phyloP scores from a whole-genome alignment of 2,329 filamentous ascomycete genomes.

The Trichoderma sp. region DNA sequence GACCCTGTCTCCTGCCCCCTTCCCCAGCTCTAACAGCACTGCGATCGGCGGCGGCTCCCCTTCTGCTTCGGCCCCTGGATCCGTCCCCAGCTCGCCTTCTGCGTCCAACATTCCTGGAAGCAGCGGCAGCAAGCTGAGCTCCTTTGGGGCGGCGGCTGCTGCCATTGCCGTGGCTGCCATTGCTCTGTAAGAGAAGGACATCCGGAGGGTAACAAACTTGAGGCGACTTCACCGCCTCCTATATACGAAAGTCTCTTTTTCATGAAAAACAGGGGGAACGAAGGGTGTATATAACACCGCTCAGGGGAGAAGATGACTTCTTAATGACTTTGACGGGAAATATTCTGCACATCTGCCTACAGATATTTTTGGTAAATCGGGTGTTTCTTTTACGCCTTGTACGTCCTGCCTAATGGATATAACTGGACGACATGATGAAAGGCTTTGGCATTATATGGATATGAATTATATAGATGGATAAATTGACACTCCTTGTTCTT shows the following conservation, averaged over 20 bases:
- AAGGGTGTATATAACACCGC: background rate
- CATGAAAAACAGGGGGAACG: background rate
- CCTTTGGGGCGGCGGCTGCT: slow-evolving; percentile 38
- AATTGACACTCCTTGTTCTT: slow-evolving; percentile 15
- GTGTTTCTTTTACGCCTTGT: background rate
- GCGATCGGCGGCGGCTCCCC: slow-evolving; percentile 24
- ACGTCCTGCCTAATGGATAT: background rate
- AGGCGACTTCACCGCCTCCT: background rate
- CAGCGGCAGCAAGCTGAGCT: slow-evolving; percentile 36
- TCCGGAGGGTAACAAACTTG: background rate
- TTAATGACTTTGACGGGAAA: slow-evolving; percentile 1
- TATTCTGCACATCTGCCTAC: background rate
- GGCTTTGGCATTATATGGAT: background rate
- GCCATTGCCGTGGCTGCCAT: slow-evolving; percentile 39
- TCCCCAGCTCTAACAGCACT: slow-evolving; percentile 30
- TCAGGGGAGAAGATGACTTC: background rate
- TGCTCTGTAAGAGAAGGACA: slow-evolving; percentile 35
- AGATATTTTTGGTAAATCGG: background rate
- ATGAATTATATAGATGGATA: slow-evolving; percentile 1
- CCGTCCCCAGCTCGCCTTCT: slow-evolving; percentile 28
- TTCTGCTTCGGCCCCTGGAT: slow-evolving; percentile 30
- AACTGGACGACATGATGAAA: slow-evolving; percentile 5
- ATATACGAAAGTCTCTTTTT: background rate
- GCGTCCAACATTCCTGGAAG: slow-evolving; percentile 22
- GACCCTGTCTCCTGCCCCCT: slow-evolving; percentile 33